Conservation (phyloP, 2,329 filamentous ascomycete genomes). For the Ascosphaera aggregata region DNA sequence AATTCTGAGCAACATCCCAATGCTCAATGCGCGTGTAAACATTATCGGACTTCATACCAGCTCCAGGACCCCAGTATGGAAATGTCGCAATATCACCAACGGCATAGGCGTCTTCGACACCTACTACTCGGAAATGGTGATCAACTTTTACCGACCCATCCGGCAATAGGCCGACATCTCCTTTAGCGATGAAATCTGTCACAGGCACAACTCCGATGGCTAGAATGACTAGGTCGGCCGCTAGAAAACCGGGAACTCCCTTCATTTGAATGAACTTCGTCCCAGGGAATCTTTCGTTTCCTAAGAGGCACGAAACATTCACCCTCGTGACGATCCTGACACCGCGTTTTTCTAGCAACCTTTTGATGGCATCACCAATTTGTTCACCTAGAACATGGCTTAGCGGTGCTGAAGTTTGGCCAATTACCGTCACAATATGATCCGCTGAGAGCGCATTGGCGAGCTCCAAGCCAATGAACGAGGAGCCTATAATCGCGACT, state of each 20-base stretch:
- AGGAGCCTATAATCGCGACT: slow-evolving; percentile 74
- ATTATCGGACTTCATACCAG: slow-evolving; percentile 33
- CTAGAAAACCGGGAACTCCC: too few species aligned
- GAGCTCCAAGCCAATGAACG: slow-evolving; percentile 97
- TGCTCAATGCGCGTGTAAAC: slow-evolving; percentile 70
- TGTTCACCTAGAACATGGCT: slow-evolving; percentile 65
- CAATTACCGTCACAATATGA: slow-evolving; percentile 68
- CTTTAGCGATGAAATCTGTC: slow-evolving; percentile 61
- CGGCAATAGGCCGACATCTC: slow-evolving; percentile 43
- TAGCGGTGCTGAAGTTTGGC: slow-evolving; percentile 68
- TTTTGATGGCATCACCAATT: slow-evolving; percentile 61
- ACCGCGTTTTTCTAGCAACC: slow-evolving; percentile 58
- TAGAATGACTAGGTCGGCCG: slow-evolving; percentile 75
- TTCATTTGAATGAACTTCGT: too few species aligned
- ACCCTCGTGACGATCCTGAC: slow-evolving; percentile 73
- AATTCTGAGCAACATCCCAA: slow-evolving; percentile 95
- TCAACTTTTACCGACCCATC: slow-evolving; percentile 76
- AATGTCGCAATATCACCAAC: slow-evolving; percentile 90
- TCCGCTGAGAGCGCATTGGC: slow-evolving; percentile 58
- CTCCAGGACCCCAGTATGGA: slow-evolving; percentile 78
- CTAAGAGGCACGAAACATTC: too few species aligned
- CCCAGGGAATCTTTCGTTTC: slow-evolving; percentile 64
- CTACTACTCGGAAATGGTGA: slow-evolving; percentile 52
- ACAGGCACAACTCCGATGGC: slow-evolving; percentile 75
- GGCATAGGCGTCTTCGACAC: slow-evolving; percentile 65